Base-by-base conservation (phyloP, 2,329 filamentous ascomycete species). In the Diaporthe citriasiana region DNA sequence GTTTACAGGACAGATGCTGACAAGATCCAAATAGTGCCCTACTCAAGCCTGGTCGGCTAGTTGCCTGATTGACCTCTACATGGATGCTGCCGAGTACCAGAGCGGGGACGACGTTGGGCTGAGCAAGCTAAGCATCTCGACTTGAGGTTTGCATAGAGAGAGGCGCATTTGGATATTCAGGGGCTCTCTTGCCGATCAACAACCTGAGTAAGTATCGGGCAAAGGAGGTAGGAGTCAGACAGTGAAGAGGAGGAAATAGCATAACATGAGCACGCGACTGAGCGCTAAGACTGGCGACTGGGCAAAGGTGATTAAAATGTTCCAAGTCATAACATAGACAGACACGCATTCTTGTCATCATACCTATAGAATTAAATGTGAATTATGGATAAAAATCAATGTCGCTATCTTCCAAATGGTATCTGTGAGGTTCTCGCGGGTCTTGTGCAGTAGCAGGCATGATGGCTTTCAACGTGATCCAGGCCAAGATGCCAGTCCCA, bases 41-140 rank as follows among this genome's bases (percentile, higher is more conserved):
- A 98, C 97, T 0, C 97, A 99, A 83, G 93, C 97, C 70, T 99
- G 97, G 97, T 98, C 95, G 70, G 94, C 97, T 40, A 93, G 94
- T 30, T 98, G 97, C 82, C 87, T 99, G 80, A 94, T 99, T 80
- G 97, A 99, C 85, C 84, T 99, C 77, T 99, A 98, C 85, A 95
- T 98, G 87, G 97, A 99, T 82, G 96, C 95, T 25, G 88, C 89
- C 35, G 89, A 89, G 77, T 87, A 87, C 78, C 86, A 89, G 77
- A 57, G 72, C 51, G 47, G 72, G 45, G 45, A 74, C 53, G 50
- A 57, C 38, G 53, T 38, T 22, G 47, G 68, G 51, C 53, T 75
- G 68, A 25, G 68, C 53, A 59, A 75, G 60, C 59, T 75, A 12
- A 57, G 45, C 25, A 71, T 71, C 56, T 71, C 69, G 45, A 71